These are phyloP conservation scores for Eremochloa ophiuroides DNA, from an alignment of 176 grass and related monocot genomes.

Conservation along the genomic window DNA sequence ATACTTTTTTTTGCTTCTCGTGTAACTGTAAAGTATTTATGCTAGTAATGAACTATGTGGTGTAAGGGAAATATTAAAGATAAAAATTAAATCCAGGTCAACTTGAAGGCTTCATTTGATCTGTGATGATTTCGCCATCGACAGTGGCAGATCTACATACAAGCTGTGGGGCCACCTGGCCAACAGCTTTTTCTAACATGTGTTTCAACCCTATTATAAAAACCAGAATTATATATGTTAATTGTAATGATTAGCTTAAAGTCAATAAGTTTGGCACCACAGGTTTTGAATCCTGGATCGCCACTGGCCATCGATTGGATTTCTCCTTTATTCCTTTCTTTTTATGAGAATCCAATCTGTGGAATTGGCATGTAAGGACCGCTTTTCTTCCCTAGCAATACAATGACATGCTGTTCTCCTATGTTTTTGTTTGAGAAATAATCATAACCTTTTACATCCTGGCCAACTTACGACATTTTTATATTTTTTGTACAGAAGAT, in stretches of 20 bases:
- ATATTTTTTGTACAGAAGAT: slow-evolving; percentile 60
- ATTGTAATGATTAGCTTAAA: too few relatives aligned
- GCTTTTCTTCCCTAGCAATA: not conserved
- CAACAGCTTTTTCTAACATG: too few relatives aligned
- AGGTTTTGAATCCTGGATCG: too few relatives aligned
- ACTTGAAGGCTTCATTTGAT: slow-evolving; percentile 1
- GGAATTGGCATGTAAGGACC: not conserved
- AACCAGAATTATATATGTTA: too few relatives aligned
- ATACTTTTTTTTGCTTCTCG: not conserved
- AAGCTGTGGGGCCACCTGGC: too few relatives aligned
- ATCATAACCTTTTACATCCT: not conserved
- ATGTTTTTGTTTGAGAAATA: not conserved
- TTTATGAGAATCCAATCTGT: not conserved
- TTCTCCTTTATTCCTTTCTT: slow-evolving; percentile 12
- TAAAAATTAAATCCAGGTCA: slow-evolving; percentile 4
- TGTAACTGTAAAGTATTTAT: slow-evolving; percentile 1
- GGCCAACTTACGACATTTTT: slow-evolving; percentile 21
- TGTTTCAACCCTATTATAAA: too few relatives aligned
- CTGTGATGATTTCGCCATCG: slow-evolving; percentile 14
- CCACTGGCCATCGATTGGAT: slow-evolving; percentile 11
- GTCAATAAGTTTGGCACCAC: too few relatives aligned
- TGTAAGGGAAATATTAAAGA: not conserved
- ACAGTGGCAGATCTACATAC: too few relatives aligned
- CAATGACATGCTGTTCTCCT: not conserved
- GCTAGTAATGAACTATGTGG: not conserved